A percentile compares a stretch with the other conserved stretches of the same genome.
Conservation (phyloP, 1,284 basidiomycete genomes). For the Ustilago curta region DNA sequence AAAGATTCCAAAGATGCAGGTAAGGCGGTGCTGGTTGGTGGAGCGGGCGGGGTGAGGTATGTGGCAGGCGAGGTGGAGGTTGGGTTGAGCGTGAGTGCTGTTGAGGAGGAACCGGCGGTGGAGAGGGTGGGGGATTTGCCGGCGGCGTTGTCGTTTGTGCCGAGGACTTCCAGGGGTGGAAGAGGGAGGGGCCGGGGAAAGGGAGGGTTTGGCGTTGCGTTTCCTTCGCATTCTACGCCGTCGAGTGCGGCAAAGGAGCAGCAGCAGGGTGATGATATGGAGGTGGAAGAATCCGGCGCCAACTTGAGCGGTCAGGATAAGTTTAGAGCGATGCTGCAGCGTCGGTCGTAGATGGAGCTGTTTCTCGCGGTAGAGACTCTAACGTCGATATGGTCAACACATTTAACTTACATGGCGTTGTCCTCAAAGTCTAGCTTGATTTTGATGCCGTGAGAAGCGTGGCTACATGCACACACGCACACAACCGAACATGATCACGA, state of each 20-base stretch:
- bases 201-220: conserved; percentile 29
- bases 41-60: conserved; percentile 17
- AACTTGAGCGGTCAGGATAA: conserved; percentile 47
- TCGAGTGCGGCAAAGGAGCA: not conserved
- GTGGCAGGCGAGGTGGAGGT: not conserved
- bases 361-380: not conserved
- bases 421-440: not conserved
- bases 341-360: not conserved
- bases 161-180: conserved; percentile 32
- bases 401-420: no score
- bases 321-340: conserved; percentile 53
- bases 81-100: conserved; percentile 7
- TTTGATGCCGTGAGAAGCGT: not conserved
- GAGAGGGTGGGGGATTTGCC: not conserved
- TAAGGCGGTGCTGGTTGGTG: conserved; percentile 38
- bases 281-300: conserved; percentile 17
- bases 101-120: conserved; percentile 9
- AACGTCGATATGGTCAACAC: not conserved
- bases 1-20: conserved; percentile 46
- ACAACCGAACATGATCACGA: not conserved
- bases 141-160: conserved; percentile 21
- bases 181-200: conserved; percentile 32
- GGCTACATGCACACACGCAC: not conserved
- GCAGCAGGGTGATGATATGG: conserved; percentile 24
- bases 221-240: not conserved